Conservation (phyloP, 2,329 filamentous ascomycete species). For the Ceratocystis variospora region DNA sequence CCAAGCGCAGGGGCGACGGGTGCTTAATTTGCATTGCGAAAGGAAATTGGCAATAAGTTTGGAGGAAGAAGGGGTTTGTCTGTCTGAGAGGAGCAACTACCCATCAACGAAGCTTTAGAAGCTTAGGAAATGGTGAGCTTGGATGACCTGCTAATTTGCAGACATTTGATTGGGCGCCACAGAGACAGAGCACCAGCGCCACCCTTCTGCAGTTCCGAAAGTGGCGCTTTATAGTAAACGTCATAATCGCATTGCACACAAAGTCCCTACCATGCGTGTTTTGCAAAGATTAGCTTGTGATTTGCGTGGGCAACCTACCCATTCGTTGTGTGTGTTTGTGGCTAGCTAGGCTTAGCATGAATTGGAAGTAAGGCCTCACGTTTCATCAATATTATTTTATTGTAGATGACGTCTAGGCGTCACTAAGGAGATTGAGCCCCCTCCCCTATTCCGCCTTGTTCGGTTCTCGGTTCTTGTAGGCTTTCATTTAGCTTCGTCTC, state of each 20-base stretch:
- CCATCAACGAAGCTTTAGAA: neutral
- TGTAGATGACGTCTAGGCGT: neutral
- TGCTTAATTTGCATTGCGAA: conserved; percentile 15
- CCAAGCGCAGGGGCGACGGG: conserved; percentile 23
- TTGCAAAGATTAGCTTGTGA: neutral
- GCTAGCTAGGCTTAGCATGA: neutral
- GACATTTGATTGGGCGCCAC: conserved; percentile 8
- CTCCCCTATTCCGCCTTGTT: neutral
- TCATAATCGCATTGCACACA: neutral
- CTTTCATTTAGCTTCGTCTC: conserved; percentile 4
- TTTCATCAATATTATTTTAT: neutral
- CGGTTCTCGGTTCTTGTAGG: neutral
- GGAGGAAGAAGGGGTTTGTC: neutral
- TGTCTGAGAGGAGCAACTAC: neutral
- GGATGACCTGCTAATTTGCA: neutral
- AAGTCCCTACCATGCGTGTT: neutral
- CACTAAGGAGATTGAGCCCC: neutral
- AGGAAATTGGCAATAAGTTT: neutral
- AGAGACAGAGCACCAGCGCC: neutral
- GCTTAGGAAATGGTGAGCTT: neutral
- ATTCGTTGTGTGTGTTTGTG: neutral
- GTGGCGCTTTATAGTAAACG: neutral
- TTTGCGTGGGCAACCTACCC: neutral
- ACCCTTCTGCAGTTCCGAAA: neutral
- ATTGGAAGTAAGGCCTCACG: neutral